phyloP scores from a whole-genome alignment of 2,329 filamentous ascomycete genomes.

The Exutisphaerella laricina region DNA sequence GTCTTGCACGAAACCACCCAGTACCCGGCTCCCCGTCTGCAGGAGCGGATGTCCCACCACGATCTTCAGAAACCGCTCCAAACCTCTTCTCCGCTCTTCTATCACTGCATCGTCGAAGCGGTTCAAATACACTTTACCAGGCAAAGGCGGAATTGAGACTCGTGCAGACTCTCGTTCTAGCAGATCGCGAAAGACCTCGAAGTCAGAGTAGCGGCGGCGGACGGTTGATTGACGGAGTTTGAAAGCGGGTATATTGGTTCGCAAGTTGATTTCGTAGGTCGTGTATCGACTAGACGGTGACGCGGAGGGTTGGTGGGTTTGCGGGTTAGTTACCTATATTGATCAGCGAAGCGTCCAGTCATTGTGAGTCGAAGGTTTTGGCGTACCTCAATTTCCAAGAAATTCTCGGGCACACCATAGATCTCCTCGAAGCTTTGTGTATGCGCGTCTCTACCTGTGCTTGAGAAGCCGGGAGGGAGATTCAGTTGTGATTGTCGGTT shows the following conservation, averaged over 20 bases:
- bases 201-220: conserved; percentile 91
- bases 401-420: conserved; percentile 97
- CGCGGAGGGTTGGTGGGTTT: conserved; percentile 81
- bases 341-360: not conserved
- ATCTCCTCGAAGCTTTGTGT: conserved; percentile 95
- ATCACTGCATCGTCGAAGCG: conserved; percentile 98
- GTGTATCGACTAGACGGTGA: conserved; percentile 64
- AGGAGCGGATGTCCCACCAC: conserved; percentile 93
- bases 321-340: conserved; percentile 79
- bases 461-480: conserved; percentile 31
- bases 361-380: not conserved
- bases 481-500: not conserved
- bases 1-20: conserved; percentile 94
- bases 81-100: conserved; percentile 81
- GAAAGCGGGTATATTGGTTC: conserved; percentile 98
- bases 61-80: conserved; percentile 95
- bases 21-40: conserved; percentile 95
- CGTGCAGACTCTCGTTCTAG: conserved; percentile 90
- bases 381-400: conserved; percentile 88
- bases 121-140: conserved; percentile 97
- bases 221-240: conserved; percentile 82
- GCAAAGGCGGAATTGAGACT: conserved; percentile 91
- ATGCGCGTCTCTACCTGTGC: conserved; percentile 27
- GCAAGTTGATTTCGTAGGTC: conserved; percentile 95
- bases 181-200: conserved; percentile 98